Base-by-base conservation (phyloP, 257 asterid species). In the Capsicum rhomboideum region DNA sequence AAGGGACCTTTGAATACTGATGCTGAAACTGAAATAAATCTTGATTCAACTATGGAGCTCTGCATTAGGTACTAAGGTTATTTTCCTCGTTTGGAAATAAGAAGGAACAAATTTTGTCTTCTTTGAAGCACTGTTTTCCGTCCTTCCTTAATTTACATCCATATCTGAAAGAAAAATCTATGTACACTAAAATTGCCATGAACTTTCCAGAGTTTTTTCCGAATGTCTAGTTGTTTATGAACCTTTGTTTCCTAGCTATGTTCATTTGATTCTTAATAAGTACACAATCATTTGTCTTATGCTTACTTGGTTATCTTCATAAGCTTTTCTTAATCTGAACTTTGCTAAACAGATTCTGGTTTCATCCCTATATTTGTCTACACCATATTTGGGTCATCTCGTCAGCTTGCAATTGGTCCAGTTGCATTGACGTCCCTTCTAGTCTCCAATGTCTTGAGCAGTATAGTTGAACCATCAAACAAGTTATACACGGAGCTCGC, bases 371-470 rank as follows among this genome's bases (percentile, higher is more conserved):
- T 97, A 89, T 97, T 97, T 86, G 91, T 93, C 80, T 97, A 97
- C 83, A 92, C 98, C 83, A 82, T 97, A 88, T 95, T 97, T 78
- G 99, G 99, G 61, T 97, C 99, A 50, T 97, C 99, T 82, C 97
- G 99, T 79, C 99, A 97, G 93, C 97, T 97, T 86, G 99, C 99
- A 29, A 97, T 97, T 46, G 99, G 99, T 66, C 99, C 99, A 11
- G 99, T 97, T 82, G 99, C 99, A 74, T 85, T 97, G 91, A 94
- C 97, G 10, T 97, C 99, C 80, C 97, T 97, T 87, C 92, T 97
- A 83, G 98, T 93, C 69, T 97, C 99, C 66, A 97, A 97, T 88
- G 96, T 95, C 67, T 86, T 97, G 93, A 90, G 97, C 82, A 86
- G 88, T 88, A 93, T 95, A 82, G 98, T 92, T 63, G 95, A 92